Evolutionary conservation across 2,329 filamentous ascomycete genomes (phyloP), one percentile per base, ranked within the genome.

Genomic region (Neonectria magnoliae): DNA sequence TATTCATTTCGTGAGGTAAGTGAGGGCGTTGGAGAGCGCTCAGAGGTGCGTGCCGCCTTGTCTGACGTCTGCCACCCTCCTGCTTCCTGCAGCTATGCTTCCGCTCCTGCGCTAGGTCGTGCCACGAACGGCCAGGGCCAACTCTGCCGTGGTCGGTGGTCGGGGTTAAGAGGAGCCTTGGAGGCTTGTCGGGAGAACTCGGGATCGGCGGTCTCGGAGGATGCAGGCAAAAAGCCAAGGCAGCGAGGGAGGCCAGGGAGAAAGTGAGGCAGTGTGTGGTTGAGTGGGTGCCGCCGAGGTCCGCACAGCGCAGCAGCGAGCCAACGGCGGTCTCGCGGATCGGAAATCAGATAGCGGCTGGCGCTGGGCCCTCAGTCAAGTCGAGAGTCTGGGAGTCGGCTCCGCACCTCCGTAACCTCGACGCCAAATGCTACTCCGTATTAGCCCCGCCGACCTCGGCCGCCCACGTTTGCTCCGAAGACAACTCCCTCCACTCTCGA

Each of bases 1-100:
- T 72, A 64, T 71, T 72, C 68, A 73, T 72, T 66, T 41, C 55
- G 62, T 73, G 68, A 71, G 68, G 69, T 73, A 73, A 73, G 65
- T 53, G 61, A 52, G 57, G 62, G 47, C 48, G 41, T 6, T 38
- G 2, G 36, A 38, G 14, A 13, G 14, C 36, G 36, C 33, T 41
- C n/a, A 42, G 33, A 54, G 45, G 60, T 53, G 52, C 31, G 29
- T 41, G 56, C 56, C 29, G 29, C 29, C 29, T 29, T 29, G 29
- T 29, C 29, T 29, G 29, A 29, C 29, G 29, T 29, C 29, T 29
- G 29, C 29, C 29, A 29, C 54, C 27, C 50, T 48, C 54, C 42
- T 51, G 59, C 57, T 57, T 70, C 71, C 47, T 72, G 68, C 71
- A 71, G 57, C 60, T 27, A 68, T 51, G 54, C 61, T 64, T 62